A percentile compares a stretch with the other conserved stretches of the same genome.
Conservation (phyloP, 805 yeast genomes). For the Saccharomyces kudriavzevii region DNA sequence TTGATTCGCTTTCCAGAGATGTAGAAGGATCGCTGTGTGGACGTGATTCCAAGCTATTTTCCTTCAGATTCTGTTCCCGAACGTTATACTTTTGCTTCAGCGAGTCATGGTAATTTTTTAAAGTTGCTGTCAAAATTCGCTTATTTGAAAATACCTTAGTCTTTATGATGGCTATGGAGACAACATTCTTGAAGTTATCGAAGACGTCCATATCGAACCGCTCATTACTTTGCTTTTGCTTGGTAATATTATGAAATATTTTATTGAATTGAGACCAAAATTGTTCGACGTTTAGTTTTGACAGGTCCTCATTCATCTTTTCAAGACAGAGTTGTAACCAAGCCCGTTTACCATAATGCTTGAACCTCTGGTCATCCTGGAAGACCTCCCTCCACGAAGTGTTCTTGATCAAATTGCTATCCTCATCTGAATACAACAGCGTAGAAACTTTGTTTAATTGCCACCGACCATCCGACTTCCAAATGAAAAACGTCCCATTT, state of each 20-base stretch:
- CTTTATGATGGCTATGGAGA: conserved; percentile 20
- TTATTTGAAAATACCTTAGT: conserved; percentile 17
- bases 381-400: conserved; percentile 4
- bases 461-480: conserved; percentile 26
- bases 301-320: conserved; percentile 19
- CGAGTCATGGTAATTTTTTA: conserved; percentile 10
- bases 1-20: conserved; percentile 2
- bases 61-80: background rate
- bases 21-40: conserved; percentile 1
- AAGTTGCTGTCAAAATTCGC: conserved; percentile 4
- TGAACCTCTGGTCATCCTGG: conserved; percentile 5
- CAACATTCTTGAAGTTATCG: conserved; percentile 15
- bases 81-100: conserved; percentile 2
- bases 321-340: conserved; percentile 8
- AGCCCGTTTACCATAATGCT: conserved; percentile 4
- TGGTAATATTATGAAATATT: background rate
- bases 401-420: background rate
- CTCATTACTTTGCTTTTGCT: background rate
- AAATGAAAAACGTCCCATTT: conserved; percentile 15
- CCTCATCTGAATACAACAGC: conserved; percentile 7
- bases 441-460: conserved; percentile 17
- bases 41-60: background rate
- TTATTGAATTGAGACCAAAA: conserved; percentile 17
- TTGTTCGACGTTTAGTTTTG: conserved; percentile 7
- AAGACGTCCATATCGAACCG: background rate